Evolutionary conservation across 768 basidiomycete species (phyloP).

Genomic region (Lepiota brunneoincarnata): DNA sequence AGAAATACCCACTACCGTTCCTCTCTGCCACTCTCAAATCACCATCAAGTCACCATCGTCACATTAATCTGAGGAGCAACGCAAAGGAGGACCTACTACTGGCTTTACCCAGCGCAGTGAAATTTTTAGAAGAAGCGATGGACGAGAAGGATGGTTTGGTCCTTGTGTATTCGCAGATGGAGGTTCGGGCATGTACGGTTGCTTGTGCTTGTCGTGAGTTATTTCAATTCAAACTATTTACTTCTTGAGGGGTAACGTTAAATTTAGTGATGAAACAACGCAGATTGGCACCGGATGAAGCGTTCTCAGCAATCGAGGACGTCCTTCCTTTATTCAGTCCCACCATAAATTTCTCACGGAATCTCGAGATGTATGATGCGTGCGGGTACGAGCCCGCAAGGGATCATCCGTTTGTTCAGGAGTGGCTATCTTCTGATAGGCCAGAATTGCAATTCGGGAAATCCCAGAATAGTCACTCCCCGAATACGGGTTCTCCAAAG

Average conservation of each 20-base stretch:
- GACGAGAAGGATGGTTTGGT: slow-evolving; percentile 40
- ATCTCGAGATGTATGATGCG: slow-evolving; percentile 44
- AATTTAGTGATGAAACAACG: slow-evolving; percentile 45
- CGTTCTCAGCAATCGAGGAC: slow-evolving; percentile 40
- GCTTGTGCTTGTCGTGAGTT: slow-evolving; percentile 52
- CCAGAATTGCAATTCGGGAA: background rate
- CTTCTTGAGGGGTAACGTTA: no score
- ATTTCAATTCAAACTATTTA: background rate
- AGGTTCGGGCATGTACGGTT: slow-evolving; percentile 51
- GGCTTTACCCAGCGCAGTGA: slow-evolving; percentile 42
- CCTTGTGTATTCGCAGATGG: slow-evolving; percentile 53
- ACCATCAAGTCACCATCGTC: slow-evolving; percentile 27
- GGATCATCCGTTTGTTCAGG: slow-evolving; percentile 37
- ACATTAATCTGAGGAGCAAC: slow-evolving; percentile 39
- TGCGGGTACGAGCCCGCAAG: slow-evolving; percentile 37
- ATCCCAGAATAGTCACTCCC: background rate
- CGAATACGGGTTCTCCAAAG: background rate
- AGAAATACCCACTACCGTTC: slow-evolving; percentile 31
- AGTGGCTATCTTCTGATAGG: slow-evolving; percentile 29
- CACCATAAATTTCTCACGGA: slow-evolving; percentile 42
- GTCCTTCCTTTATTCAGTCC: slow-evolving; percentile 55
- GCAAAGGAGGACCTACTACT: slow-evolving; percentile 40
- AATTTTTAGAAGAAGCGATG: slow-evolving; percentile 40
- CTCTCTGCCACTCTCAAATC: slow-evolving; percentile 27
- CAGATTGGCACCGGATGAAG: slow-evolving; percentile 35